Evolutionary conservation across 2,329 filamentous ascomycete genomes (phyloP).

Genomic region (Parastagonospora avenae): DNA sequence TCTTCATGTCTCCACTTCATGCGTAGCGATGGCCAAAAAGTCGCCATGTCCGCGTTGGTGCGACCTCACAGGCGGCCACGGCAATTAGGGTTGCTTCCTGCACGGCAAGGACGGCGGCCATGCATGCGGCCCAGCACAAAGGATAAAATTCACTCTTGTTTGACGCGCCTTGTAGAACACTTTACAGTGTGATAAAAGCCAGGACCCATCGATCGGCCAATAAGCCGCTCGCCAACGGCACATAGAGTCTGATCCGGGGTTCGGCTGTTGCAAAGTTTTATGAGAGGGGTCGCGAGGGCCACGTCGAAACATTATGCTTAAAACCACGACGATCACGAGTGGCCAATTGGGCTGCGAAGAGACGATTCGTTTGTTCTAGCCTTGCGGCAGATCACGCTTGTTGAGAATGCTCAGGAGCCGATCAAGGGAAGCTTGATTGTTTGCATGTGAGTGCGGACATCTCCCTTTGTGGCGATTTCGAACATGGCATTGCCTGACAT

Average conservation of each 20-base stretch:
- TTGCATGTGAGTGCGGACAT: background rate
- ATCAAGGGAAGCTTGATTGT: background rate
- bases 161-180: background rate
- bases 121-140: too few species aligned
- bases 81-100: too few species aligned
- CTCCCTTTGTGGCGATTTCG: background rate
- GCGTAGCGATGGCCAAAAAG: background rate
- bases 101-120: too few species aligned
- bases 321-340: slow-evolving; percentile 13
- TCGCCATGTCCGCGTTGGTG: too few species aligned
- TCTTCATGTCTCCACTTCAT: background rate
- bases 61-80: too few species aligned
- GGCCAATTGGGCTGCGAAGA: slow-evolving; percentile 13
- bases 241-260: background rate
- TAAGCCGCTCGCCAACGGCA: too few species aligned
- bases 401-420: background rate
- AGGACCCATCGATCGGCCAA: too few species aligned
- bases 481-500: too few species aligned
- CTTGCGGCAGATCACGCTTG: background rate
- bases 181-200: too few species aligned
- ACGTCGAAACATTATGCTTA: slow-evolving; percentile 28
- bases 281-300: slow-evolving; percentile 13
- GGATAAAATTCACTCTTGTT: background rate
- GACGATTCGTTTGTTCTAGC: slow-evolving; percentile 2
- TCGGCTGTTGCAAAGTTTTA: slow-evolving; percentile 17